Evolutionary conservation across 768 basidiomycete species (phyloP).

Genomic region (Paxillus ammoniavirescens): DNA sequence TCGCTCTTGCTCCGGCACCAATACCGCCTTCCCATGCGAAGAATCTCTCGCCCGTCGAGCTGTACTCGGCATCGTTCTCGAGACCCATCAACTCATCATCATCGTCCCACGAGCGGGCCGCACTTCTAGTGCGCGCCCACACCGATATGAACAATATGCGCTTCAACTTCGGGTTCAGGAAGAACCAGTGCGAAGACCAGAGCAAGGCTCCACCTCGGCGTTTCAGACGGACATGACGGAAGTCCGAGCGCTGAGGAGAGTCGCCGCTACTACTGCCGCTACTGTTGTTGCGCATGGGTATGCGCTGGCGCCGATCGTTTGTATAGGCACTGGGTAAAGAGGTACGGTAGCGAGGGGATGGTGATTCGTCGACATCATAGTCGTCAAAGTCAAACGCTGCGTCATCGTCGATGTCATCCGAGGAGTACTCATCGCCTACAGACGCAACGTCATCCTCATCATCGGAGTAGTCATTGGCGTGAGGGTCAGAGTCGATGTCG

Average conservation of each 20-base stretch:
- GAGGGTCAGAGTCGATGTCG: slow-evolving; percentile 92
- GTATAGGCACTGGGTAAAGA: slow-evolving; percentile 8
- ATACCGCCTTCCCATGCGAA: slow-evolving; percentile 74
- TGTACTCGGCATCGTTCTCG: slow-evolving; percentile 36
- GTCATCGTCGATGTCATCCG: slow-evolving; percentile 72
- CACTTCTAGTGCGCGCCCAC: slow-evolving; percentile 78
- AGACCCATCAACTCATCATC: slow-evolving; percentile 41
- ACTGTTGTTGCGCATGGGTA: slow-evolving; percentile 29
- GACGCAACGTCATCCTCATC: slow-evolving; percentile 75
- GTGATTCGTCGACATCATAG: slow-evolving; percentile 65
- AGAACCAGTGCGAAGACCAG: slow-evolving; percentile 98
- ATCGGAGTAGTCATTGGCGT: slow-evolving; percentile 78
- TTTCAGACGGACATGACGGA: slow-evolving; percentile 50
- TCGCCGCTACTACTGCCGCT: slow-evolving; percentile 35
- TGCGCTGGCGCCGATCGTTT: slow-evolving; percentile 7
- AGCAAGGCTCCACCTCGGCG: slow-evolving; percentile 74
- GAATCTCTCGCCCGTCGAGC: slow-evolving; percentile 55
- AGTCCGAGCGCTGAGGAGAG: slow-evolving; percentile 33
- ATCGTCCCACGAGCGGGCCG: slow-evolving; percentile 49
- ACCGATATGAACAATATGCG: slow-evolving; percentile 89
- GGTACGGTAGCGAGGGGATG: slow-evolving; percentile 9
- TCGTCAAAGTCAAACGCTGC: slow-evolving; percentile 77
- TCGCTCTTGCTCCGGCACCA: slow-evolving; percentile 80
- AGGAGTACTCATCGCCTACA: slow-evolving; percentile 66
- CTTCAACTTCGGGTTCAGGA: slow-evolving; percentile 90